A percentile compares a stretch with the other conserved stretches of the same genome.
phyloP scores from a whole-genome alignment of 331 rosid genomes.

The Quercus phellos region DNA sequence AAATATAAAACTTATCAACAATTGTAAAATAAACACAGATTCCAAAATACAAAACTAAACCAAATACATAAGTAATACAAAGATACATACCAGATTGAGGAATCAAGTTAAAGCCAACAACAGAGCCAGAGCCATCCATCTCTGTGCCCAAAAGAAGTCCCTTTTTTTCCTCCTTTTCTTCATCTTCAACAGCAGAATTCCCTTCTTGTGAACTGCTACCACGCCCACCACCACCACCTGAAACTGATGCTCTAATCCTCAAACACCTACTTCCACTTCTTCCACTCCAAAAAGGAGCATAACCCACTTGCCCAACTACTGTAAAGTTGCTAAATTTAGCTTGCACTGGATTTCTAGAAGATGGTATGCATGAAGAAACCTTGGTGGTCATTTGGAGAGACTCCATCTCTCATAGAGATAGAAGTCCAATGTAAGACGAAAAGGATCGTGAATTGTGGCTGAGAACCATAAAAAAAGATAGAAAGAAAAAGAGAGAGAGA shows the following conservation, averaged over 20 bases:
- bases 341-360: constrained; percentile 5
- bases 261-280: constrained; percentile 15
- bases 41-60: background rate
- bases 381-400: constrained; percentile 30
- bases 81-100: constrained; percentile 36
- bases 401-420: constrained; percentile 38
- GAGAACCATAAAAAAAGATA: constrained; percentile 1
- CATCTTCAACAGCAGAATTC: constrained; percentile 24
- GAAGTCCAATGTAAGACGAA: constrained; percentile 13
- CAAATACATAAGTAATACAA: background rate
- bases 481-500: background rate
- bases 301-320: constrained; percentile 15
- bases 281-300: constrained; percentile 15
- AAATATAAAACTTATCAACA: background rate
- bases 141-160: constrained; percentile 35
- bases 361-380: constrained; percentile 20
- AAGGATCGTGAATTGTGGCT: constrained; percentile 28
- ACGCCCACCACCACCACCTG: constrained; percentile 5
- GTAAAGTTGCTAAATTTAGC: background rate
- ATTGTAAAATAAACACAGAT: background rate
- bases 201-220: constrained; percentile 26
- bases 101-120: constrained; percentile 49
- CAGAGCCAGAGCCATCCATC: constrained; percentile 45
- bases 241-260: constrained; percentile 31
- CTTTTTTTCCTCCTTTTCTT: constrained; percentile 1